Conservation (phyloP, 1,284 basidiomycete species). For the Ustilago tritici region DNA sequence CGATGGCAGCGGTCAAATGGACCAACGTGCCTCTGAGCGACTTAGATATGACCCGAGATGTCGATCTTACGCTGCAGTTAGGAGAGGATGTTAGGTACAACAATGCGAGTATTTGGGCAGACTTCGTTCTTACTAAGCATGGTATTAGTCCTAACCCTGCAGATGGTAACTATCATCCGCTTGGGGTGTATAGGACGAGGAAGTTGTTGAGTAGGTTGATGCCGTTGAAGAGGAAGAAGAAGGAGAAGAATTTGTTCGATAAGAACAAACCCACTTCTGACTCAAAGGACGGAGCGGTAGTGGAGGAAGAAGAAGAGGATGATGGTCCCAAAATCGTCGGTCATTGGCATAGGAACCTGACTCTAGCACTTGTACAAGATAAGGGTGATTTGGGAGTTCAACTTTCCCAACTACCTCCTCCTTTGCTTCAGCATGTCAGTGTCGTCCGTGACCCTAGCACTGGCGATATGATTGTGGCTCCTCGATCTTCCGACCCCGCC, state of each 20-base stretch:
- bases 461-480: slow-evolving; percentile 19
- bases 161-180: slow-evolving; percentile 71
- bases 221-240: slow-evolving; percentile 79
- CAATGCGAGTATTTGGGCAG: slow-evolving; percentile 76
- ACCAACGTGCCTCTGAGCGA: slow-evolving; percentile 41
- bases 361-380: slow-evolving; percentile 79
- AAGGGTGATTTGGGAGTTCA: slow-evolving; percentile 75
- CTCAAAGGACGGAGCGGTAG: not conserved
- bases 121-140: slow-evolving; percentile 82
- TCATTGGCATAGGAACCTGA: slow-evolving; percentile 92
- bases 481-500: slow-evolving; percentile 11
- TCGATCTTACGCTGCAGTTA: slow-evolving; percentile 40
- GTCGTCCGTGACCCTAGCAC: slow-evolving; percentile 43
- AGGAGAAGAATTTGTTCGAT: slow-evolving; percentile 83
- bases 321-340: slow-evolving; percentile 73
- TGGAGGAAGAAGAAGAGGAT: slow-evolving; percentile 70
- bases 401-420: slow-evolving; percentile 76
- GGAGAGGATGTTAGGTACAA: slow-evolving; percentile 28
- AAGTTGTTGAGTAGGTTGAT: slow-evolving; percentile 88
- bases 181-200: slow-evolving; percentile 79
- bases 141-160: slow-evolving; percentile 77
- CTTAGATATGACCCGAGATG: slow-evolving; percentile 23
- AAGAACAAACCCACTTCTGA: slow-evolving; percentile 39
- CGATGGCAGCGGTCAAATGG: slow-evolving; percentile 55
- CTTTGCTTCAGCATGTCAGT: slow-evolving; percentile 71